Percentiles rank a stretch among this genome's conserved stretches.
Conservation (phyloP, 257 asterid species). For the Echium plantagineum region DNA sequence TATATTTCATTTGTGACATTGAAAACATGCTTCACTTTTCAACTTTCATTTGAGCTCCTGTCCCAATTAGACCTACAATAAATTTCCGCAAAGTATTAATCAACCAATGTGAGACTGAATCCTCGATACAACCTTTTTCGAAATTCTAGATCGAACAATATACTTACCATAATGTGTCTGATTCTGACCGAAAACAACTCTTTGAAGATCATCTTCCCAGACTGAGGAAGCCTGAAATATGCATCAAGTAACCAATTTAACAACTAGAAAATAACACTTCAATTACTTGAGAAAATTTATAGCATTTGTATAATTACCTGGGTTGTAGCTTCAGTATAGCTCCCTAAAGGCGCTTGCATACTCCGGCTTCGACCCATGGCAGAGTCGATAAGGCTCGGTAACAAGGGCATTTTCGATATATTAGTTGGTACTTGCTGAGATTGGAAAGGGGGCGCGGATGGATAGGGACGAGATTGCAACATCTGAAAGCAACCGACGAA, state of each 20-base stretch:
- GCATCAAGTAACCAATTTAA: neutral
- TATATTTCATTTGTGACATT: slow-evolving; percentile 27
- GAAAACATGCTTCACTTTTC: slow-evolving; percentile 37
- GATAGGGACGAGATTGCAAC: slow-evolving; percentile 36
- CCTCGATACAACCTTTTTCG: neutral
- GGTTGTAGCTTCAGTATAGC: slow-evolving; percentile 35
- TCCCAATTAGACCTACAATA: slow-evolving; percentile 39
- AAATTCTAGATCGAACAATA: neutral
- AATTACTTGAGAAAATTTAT: neutral
- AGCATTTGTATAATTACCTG: slow-evolving; percentile 32
- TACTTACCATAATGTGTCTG: slow-evolving; percentile 55
- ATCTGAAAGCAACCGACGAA: slow-evolving; percentile 20
- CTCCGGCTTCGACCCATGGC: slow-evolving; percentile 25
- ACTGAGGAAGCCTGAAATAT: slow-evolving; percentile 44
- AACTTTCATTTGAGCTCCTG: slow-evolving; percentile 48
- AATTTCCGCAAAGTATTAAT: neutral
- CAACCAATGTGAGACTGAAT: too few relatives aligned
- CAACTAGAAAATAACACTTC: neutral
- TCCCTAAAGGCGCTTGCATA: slow-evolving; percentile 28
- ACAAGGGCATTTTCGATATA: slow-evolving; percentile 27
- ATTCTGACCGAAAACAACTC: slow-evolving; percentile 62
- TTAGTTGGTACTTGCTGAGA: slow-evolving; percentile 31
- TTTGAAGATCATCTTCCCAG: slow-evolving; percentile 82
- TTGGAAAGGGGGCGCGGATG: slow-evolving; percentile 19
- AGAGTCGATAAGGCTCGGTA: slow-evolving; percentile 24